phyloP scores from a whole-genome alignment of 1,284 basidiomycete species.

The Ganoderma lucidum region DNA sequence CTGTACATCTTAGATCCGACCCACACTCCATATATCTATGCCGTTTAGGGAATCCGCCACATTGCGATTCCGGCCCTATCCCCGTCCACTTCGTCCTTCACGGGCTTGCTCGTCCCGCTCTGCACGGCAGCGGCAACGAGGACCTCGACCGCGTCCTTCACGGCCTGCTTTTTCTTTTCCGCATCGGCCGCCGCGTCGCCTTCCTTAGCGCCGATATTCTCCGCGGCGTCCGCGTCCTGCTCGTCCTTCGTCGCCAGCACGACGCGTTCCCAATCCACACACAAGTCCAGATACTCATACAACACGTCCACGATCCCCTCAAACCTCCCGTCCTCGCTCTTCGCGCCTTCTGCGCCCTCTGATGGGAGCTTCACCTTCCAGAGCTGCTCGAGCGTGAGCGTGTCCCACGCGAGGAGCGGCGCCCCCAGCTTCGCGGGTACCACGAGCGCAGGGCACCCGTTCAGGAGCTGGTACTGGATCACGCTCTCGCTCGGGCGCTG shows the following conservation, averaged over 20 bases:
- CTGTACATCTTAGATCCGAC: not conserved
- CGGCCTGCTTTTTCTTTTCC: slow-evolving; percentile 46
- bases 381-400: slow-evolving; percentile 62
- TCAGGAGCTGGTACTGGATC: slow-evolving; percentile 65
- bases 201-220: slow-evolving; percentile 30
- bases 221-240: slow-evolving; percentile 30
- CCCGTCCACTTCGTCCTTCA: slow-evolving; percentile 62
- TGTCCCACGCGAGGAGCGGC: slow-evolving; percentile 69
- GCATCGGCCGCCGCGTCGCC: slow-evolving; percentile 28
- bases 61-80: slow-evolving; percentile 66
- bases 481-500: slow-evolving; percentile 67
- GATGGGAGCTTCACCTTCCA: slow-evolving; percentile 58
- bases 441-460: slow-evolving; percentile 67
- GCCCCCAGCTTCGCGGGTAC: slow-evolving; percentile 65
- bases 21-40: not conserved
- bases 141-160: slow-evolving; percentile 57
- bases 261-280: slow-evolving; percentile 66
- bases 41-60: slow-evolving; percentile 62
- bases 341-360: slow-evolving; percentile 38
- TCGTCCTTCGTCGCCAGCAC: slow-evolving; percentile 37
- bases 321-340: slow-evolving; percentile 47
- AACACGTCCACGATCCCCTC: slow-evolving; percentile 62
- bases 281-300: slow-evolving; percentile 66
- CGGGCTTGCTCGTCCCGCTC: slow-evolving; percentile 61
- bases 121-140: slow-evolving; percentile 62